These are phyloP conservation scores for Strobilomyces echinocephalus DNA, from an alignment of 768 basidiomycete species.

Conservation along the genomic window DNA sequence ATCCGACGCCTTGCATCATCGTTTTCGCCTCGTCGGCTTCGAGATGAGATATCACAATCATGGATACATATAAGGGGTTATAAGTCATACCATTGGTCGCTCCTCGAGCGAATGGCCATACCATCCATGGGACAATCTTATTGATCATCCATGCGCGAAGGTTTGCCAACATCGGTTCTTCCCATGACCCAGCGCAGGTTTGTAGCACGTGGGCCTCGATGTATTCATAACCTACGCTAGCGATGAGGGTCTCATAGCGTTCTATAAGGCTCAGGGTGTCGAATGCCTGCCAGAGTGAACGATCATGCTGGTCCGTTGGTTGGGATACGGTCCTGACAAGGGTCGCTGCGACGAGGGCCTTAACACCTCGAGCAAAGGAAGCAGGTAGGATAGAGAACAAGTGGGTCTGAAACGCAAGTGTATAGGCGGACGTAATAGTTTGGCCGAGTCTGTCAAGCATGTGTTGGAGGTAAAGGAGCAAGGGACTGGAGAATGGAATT, in stretches of 20 bases:
- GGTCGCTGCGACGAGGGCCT: constrained; percentile 57
- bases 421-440: constrained; percentile 57
- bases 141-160: constrained; percentile 75
- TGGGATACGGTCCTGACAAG: constrained; percentile 31
- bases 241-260: constrained; percentile 78
- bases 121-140: constrained; percentile 81
- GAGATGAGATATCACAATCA: constrained; percentile 4
- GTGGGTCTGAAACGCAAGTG: constrained; percentile 66
- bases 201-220: constrained; percentile 71
- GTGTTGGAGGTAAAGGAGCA: neutral
- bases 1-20: constrained; percentile 72
- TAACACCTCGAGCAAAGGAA: constrained; percentile 63
- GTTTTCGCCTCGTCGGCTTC: constrained; percentile 66
- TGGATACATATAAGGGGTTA: constrained; percentile 1
- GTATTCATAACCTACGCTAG: constrained; percentile 78
- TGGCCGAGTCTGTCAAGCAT: constrained; percentile 48
- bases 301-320: constrained; percentile 29
- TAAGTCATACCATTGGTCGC: constrained; percentile 47
- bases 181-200: constrained; percentile 69
- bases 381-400: constrained; percentile 69
- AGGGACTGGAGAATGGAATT: constrained; percentile 20
- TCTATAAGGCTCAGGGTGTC: constrained; percentile 72
- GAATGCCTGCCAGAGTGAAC: constrained; percentile 52
- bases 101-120: constrained; percentile 69
- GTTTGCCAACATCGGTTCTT: constrained; percentile 52